Conservation (phyloP, 257 asterid species). For the Solanum medicagineum region DNA sequence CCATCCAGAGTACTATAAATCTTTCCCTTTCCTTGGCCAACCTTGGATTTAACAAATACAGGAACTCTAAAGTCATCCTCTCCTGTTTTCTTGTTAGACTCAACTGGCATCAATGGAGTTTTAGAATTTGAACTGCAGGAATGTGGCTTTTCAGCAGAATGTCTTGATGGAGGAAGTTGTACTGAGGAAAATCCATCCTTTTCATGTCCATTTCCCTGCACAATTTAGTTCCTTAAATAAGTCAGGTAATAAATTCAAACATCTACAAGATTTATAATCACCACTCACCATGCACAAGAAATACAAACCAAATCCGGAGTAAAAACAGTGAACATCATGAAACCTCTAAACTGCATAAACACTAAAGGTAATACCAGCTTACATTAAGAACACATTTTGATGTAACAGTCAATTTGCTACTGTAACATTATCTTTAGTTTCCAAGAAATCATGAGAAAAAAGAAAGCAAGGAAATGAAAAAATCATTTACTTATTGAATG, state of each 20-base stretch:
- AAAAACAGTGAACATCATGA: background rate
- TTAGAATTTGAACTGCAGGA: conserved; percentile 17
- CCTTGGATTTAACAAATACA: conserved; percentile 22
- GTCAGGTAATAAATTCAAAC: background rate
- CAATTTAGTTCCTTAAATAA: background rate
- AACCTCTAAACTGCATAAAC: background rate
- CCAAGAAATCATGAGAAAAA: background rate
- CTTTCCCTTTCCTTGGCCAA: conserved; percentile 20
- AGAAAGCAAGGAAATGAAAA: background rate
- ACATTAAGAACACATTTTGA: background rate
- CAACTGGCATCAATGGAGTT: conserved; percentile 19
- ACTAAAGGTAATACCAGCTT: background rate
- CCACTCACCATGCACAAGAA: background rate
- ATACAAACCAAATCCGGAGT: background rate
- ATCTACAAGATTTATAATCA: background rate
- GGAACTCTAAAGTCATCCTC: conserved; percentile 83
- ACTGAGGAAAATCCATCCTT: conserved; percentile 17
- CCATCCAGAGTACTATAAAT: background rate
- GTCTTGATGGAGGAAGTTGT: conserved; percentile 21
- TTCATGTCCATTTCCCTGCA: conserved; percentile 41
- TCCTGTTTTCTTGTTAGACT: conserved; percentile 30
- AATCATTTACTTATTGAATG: background rate
- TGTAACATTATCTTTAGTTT: background rate
- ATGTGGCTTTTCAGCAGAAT: conserved; percentile 32
- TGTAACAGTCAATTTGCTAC: background rate